Evolutionary conservation across 1,139 yeast species (phyloP).

Genomic region (Casaregolazyma suthepensis): DNA sequence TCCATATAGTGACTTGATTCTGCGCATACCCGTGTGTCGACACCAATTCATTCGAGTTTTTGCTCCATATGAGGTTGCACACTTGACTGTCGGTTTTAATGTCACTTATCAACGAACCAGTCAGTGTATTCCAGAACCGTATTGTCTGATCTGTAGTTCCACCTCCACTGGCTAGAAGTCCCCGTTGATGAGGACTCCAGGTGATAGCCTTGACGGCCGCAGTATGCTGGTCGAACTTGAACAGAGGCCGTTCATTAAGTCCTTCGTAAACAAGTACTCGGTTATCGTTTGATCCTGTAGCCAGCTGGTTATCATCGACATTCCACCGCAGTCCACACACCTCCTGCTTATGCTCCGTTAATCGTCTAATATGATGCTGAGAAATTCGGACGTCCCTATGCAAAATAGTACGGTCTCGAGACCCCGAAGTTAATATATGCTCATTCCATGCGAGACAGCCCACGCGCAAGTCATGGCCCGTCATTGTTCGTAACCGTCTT

Average conservation of each 20-base stretch:
- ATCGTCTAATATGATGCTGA: conserved; percentile 67
- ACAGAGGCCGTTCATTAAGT: conserved; percentile 58
- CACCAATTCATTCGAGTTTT: conserved; percentile 84
- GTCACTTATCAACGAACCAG: conserved; percentile 67
- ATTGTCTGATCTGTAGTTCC: conserved; percentile 93
- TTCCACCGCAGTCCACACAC: conserved; percentile 97
- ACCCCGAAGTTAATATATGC: conserved; percentile 80
- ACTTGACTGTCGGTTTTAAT: conserved; percentile 95
- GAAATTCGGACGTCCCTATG: conserved; percentile 91
- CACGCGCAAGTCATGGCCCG: conserved; percentile 83
- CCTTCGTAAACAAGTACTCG: conserved; percentile 79
- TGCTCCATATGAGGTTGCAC: conserved; percentile 90
- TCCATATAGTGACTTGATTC: conserved; percentile 92
- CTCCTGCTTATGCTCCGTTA: conserved; percentile 82
- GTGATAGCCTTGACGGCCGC: conserved; percentile 97
- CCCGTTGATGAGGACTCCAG: conserved; percentile 97
- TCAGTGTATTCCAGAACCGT: conserved; percentile 87
- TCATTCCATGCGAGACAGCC: conserved; percentile 93
- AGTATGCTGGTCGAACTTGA: conserved; percentile 71
- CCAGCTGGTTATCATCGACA: conserved; percentile 63
- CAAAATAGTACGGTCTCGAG: conserved; percentile 74
- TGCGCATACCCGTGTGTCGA: conserved; percentile 93
- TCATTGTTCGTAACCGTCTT: conserved; percentile 74
- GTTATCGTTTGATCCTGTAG: conserved; percentile 71
- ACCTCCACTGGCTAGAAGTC: conserved; percentile 91